Conservation (phyloP, 768 basidiomycete species). For the Podaxis mareebaensis region DNA sequence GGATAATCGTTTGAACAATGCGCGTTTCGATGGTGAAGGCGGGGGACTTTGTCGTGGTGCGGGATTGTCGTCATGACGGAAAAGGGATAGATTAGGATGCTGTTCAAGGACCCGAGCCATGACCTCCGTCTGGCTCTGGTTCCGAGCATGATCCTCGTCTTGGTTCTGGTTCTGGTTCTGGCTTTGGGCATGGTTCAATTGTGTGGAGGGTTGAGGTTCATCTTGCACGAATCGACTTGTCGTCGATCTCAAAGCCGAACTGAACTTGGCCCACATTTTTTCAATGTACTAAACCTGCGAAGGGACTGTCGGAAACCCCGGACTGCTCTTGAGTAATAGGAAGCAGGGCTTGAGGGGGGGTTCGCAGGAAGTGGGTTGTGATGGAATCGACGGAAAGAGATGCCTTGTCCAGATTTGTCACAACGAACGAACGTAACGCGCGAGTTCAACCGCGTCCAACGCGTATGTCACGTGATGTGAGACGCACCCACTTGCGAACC, state of each 20-base stretch:
- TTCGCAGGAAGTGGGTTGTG: neutral
- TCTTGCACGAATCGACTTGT: constrained; percentile 28
- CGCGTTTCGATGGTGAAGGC: constrained; percentile 49
- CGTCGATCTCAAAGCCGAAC: constrained; percentile 49
- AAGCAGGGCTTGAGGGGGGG: neutral
- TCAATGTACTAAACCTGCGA: neutral
- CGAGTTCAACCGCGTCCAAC: constrained; percentile 14
- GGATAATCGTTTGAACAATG: constrained; percentile 56
- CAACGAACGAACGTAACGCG: constrained; percentile 13
- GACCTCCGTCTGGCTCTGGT: constrained; percentile 36
- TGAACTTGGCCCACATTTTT: constrained; percentile 65
- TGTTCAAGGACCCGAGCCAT: constrained; percentile 56
- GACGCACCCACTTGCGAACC: neutral
- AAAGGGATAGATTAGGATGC: constrained; percentile 62
- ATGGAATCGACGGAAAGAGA: constrained; percentile 11
- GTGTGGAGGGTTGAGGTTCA: constrained; percentile 25
- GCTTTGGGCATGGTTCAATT: constrained; percentile 7
- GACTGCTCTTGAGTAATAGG: neutral
- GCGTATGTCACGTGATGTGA: constrained; percentile 20
- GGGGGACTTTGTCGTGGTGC: constrained; percentile 38
- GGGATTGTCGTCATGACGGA: constrained; percentile 40
- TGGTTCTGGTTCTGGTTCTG: neutral
- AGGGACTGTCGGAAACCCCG: neutral
- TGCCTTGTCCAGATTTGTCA: constrained; percentile 15
- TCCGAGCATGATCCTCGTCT: neutral